Conservation (phyloP, 345 rosid genomes). For the Abelmoschus esculentus region DNA sequence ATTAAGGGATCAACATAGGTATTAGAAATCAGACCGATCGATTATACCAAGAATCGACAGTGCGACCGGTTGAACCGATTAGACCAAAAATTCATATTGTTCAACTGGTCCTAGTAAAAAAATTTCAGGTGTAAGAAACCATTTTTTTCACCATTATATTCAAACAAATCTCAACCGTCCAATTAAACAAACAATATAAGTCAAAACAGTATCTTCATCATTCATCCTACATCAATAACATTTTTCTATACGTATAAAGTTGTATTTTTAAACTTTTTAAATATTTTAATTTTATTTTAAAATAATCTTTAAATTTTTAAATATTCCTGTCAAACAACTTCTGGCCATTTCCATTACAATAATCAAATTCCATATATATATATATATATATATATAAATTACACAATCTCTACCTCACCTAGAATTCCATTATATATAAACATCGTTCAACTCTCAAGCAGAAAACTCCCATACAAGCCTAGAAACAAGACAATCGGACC, state of each 20-base stretch:
- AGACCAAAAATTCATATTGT: conserved; percentile 3
- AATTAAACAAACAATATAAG: conserved; percentile 9
- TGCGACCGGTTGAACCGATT: too few species aligned
- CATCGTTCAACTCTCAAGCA: neutral
- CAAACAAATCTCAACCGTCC: conserved; percentile 14
- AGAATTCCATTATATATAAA: conserved; percentile 25
- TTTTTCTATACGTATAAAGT: too few species aligned
- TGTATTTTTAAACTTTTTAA: too few species aligned
- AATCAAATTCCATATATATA: conserved; percentile 11
- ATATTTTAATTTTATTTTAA: too few species aligned
- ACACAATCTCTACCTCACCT: neutral
- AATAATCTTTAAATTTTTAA: neutral
- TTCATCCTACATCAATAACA: too few species aligned
- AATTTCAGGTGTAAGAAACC: conserved; percentile 12
- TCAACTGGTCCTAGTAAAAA: conserved; percentile 14
- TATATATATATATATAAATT: conserved; percentile 30
- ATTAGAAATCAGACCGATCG: too few species aligned
- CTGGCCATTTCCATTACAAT: conserved; percentile 23
- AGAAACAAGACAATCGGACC: neutral
- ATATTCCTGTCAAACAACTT: conserved; percentile 42
- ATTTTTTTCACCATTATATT: neutral
- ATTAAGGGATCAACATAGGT: too few species aligned
- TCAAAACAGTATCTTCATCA: conserved; percentile 15
- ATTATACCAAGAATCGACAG: too few species aligned
- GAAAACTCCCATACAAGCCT: neutral